Evolutionary conservation across 208 protist genomes (phyloP).

Genomic region (Trypanosoma cruzi): DNA sequence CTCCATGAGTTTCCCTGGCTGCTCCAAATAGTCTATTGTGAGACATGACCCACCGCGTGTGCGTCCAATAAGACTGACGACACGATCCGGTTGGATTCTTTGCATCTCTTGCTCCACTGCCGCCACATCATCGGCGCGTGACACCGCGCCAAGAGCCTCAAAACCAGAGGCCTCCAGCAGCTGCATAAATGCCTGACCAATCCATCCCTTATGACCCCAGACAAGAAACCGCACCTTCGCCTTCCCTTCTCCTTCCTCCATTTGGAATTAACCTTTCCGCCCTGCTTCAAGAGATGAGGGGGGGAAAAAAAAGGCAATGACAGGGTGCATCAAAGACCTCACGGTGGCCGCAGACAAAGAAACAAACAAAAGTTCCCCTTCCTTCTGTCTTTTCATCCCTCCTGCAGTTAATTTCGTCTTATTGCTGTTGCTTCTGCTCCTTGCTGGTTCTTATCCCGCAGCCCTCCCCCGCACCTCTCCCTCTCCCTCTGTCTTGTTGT

Average conservation of each 20-base stretch:
- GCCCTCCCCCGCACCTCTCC: background rate
- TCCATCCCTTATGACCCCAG: slow-evolving; percentile 59
- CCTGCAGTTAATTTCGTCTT: background rate
- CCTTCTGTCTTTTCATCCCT: background rate
- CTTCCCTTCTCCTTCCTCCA: background rate
- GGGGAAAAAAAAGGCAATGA: background rate
- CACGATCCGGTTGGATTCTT: slow-evolving; percentile 41
- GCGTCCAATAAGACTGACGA: slow-evolving; percentile 47
- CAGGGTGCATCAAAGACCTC: background rate
- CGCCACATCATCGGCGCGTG: slow-evolving; percentile 41
- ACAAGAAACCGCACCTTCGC: slow-evolving; percentile 53
- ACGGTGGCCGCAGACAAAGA: background rate
- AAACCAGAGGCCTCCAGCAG: slow-evolving; percentile 30
- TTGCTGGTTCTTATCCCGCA: background rate
- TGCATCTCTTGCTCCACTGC: slow-evolving; percentile 34
- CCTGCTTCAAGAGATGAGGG: background rate
- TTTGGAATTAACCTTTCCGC: background rate
- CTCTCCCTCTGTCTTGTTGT: background rate
- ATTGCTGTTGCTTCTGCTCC: background rate
- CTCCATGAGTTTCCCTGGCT: slow-evolving; percentile 55
- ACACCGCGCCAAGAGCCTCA: slow-evolving; percentile 37
- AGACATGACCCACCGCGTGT: slow-evolving; percentile 42
- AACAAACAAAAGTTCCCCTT: background rate
- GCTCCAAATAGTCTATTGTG: slow-evolving; percentile 66
- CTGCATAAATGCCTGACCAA: slow-evolving; percentile 49